Evolutionary conservation across 495 filamentous ascomycete genomes (phyloP), one percentile per base, ranked within the genome.

Genomic region (Daldinia caldariorum): DNA sequence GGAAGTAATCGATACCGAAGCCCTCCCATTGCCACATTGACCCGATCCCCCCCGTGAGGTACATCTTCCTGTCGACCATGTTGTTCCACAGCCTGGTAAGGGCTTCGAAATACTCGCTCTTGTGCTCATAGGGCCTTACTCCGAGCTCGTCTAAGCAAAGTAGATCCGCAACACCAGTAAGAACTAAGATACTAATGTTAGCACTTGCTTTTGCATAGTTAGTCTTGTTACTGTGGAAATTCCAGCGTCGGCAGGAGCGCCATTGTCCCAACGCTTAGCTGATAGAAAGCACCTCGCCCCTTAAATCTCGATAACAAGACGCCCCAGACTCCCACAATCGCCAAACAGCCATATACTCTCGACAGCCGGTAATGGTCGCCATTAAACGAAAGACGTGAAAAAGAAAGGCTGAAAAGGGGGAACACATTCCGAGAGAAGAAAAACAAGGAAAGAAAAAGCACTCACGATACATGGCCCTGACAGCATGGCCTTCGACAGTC

Each of bases 21-120:
- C 87, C 87, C 74, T 89, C 87, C 84, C 83, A 89, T 72, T 89
- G 85, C 58, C 82, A 80, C 54, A 87, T 82, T 0, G 86, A 82
- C 5, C 87, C 87, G 69, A 89, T 87, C 0, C 86, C 87, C 5
- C 86, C 87, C 0, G 87, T 89, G 10, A 89, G 77, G 70, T 87
- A 89, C 76, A 88, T 84, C 69, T 88, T 88, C 50, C 82, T 83
- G 47, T 85, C 78, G 1, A 86, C 79, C 84, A 88, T 87, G 58
- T 88, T 87, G 18, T 78, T 76, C 87, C 87, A 89, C 6, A 88
- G 72, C 14, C 80, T 77, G 16, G 78, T 73, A 2, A 87, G 65
- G 18, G 82, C 78, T 0, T 76, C 70, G 12, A 67, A 43, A 62
- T 77, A 79, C 16, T 80, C 69, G 16, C 74, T 60, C 26, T 72